Percentiles rank a stretch among this genome's conserved stretches.
Conservation (phyloP, 2,329 filamentous ascomycete species). For the Paraconiothyrium brasiliense region DNA sequence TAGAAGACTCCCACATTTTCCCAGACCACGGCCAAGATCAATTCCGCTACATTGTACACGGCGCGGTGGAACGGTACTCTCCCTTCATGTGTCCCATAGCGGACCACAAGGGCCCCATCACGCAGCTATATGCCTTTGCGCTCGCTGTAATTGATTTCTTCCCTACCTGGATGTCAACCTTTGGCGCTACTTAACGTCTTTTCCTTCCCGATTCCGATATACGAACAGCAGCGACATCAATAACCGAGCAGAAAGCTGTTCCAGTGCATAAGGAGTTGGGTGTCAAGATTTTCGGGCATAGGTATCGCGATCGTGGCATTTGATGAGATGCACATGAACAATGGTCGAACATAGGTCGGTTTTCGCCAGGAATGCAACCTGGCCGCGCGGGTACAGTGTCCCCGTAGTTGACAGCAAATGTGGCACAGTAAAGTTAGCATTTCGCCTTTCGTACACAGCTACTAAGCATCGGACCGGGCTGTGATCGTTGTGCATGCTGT, state of each 20-base stretch:
- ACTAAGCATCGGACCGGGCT: background rate
- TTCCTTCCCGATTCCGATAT: no score
- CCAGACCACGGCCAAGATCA: background rate
- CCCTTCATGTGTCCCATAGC: no score
- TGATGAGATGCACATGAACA: background rate
- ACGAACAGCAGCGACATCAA: no score
- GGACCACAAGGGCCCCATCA: no score
- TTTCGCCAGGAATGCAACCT: background rate
- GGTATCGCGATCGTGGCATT: background rate
- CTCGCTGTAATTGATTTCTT: no score
- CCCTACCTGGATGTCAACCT: no score
- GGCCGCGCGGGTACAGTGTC: background rate
- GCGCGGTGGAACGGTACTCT: no score
- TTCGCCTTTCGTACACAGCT: background rate
- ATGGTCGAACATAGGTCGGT: background rate
- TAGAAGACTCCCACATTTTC: no score
- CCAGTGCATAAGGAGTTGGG: conserved; percentile 1
- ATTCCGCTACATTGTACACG: background rate
- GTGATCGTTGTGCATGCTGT: background rate
- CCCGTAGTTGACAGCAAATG: background rate
- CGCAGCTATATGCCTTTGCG: no score
- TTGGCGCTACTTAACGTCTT: no score
- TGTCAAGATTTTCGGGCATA: background rate
- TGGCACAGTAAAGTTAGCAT: background rate
- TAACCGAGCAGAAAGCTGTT: background rate